Evolutionary conservation across 306 rosid genomes (phyloP), one percentile per base, ranked within the genome.

Genomic region (Pueraria montana): DNA sequence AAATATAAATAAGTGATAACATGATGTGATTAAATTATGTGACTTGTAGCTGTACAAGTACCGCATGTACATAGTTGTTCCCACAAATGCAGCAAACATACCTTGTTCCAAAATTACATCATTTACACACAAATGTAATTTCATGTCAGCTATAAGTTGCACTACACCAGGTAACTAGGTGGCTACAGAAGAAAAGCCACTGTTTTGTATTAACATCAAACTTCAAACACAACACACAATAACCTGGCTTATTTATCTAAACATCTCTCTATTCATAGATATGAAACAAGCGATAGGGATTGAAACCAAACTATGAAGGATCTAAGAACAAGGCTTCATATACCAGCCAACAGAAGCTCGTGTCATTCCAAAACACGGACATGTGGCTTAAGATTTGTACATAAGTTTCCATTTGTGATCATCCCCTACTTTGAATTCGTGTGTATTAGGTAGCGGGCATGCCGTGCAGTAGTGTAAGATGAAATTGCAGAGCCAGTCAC

Each of bases 401-500:
- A 84, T 66, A 40, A 73, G 78, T 80, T 76, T 55, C 68, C 66
- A 46, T 53, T 11, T 55, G 63, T 17, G 23, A 76, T 72, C 66
- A 65, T 76, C 82, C 30, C 71, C 23, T 16, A 8, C 46, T 84
- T 69, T 21, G 78, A 80, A 87, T 81, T 81, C 67, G 42, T 50
- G 72, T 9, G 90, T 24, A 42, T 23, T 21, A 9, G 63, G 64
- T 20, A 80, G 70, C 50, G 90, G 46, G 82, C 72, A 12, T 82
- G 88, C 84, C 89, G 84, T 77, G 85, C 86, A 85, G 89, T 49
- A 70, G 92, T 83, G 87, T 88, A 95, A 46, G 89, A 86, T 43
- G 98, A 86, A 74, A 93, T 74, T 55, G 87, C 94, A 6, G 97
- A 90, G 79, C 97, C 85, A 72, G 97, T 91, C 55, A 36, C 80